These are phyloP conservation scores for Linnemannia hyalina DNA, from an alignment of 192 early-diverging fungal species.

Conservation along the genomic window DNA sequence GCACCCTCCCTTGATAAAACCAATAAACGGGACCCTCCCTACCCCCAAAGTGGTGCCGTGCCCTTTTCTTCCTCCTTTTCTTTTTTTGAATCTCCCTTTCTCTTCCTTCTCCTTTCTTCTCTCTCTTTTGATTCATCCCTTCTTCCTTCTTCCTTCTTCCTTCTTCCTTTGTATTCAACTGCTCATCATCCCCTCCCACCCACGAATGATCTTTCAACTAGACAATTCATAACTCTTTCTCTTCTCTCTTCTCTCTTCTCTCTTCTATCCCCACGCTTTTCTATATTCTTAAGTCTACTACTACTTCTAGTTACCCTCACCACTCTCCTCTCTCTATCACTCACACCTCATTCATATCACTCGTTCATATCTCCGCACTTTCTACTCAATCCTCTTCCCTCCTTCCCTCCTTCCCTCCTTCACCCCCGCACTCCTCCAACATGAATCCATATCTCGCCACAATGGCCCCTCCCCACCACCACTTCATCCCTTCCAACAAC, in stretches of 20 bases:
- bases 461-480: slow-evolving; percentile 16
- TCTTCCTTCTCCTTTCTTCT: background rate
- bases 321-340: background rate
- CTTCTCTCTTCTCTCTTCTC: slow-evolving; percentile 2
- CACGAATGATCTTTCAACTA: slow-evolving; percentile 23
- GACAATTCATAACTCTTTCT: slow-evolving; percentile 1
- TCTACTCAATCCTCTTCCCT: background rate
- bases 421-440: background rate
- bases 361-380: background rate
- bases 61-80: background rate
- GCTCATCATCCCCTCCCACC: background rate
- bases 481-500: slow-evolving; percentile 9
- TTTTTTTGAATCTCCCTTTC: background rate
- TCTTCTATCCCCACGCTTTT: background rate
- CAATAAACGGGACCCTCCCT: background rate
- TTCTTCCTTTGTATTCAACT: background rate
- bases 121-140: background rate
- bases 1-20: background rate
- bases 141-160: background rate
- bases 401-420: background rate
- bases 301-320: background rate
- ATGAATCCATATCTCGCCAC: slow-evolving; percentile 46
- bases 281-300: background rate
- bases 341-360: background rate
- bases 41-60: background rate